Base-by-base conservation (phyloP, 306 rosid genomes). In the Castanea crenata region DNA sequence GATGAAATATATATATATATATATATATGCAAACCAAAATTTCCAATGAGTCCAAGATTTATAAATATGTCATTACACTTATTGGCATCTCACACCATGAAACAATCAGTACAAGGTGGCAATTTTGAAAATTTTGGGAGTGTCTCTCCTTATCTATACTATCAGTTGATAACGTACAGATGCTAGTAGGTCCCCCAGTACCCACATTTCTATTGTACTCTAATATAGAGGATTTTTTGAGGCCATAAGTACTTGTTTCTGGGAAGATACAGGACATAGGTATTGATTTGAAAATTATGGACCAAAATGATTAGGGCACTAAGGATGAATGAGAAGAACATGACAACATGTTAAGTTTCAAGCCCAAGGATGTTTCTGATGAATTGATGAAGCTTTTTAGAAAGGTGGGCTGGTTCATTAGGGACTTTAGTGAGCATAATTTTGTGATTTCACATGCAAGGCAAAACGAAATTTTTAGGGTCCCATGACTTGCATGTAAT, bases 91-190 rank as follows among this genome's bases (percentile, higher is more conserved):
- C 97, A 29, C 90, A 94, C 0, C 56, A 84, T 14, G 96, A 88
- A 77, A 94, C 97, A 0, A 88, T 94, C 74, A 85, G 82, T 34
- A 75, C 41, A 32, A 94, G 84, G 61, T 94, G 3, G 88, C 85
- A 1, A 94, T 57, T 41, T 92, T 4, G 78, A 76, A 18, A 88
- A 73, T 72, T 20, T 92, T 20, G 91, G 93, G 55, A 83, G 75
- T 41, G 74, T 74, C 85, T 55, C 96, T 94, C 29, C 58, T 80
- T 78, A 12, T 81, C 31, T 61, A 89, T 93, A 38, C 76, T 92
- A 32, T 94, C 97, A 2, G 84, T 84, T 1, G 92, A 92, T n/a
- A 94, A 94, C 85, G 92, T 90, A 86, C 92, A 89, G 82, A 94
- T 38, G 46, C 46, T 38, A 85, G 80, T 55, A 72, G 55, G 82